phyloP scores from a whole-genome alignment of 352 stramenopile genomes.

The Phytopythium oedochilum region DNA sequence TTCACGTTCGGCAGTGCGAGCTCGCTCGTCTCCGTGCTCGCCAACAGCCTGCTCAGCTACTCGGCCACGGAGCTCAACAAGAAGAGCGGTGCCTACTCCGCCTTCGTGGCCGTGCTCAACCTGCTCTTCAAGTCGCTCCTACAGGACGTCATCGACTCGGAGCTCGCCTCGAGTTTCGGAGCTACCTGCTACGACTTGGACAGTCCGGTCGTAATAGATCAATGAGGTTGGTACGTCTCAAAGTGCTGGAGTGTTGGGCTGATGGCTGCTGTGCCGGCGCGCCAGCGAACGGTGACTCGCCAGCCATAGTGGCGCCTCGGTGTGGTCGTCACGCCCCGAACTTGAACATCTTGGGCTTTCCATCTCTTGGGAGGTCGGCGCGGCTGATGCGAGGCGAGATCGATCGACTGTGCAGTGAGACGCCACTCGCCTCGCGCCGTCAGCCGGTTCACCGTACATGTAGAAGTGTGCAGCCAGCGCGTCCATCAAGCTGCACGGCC shows the following conservation, averaged over 20 bases:
- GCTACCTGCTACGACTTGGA: slow-evolving; percentile 32
- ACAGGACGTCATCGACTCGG: slow-evolving; percentile 38
- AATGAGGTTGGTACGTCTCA: neutral
- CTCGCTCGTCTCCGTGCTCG: slow-evolving; percentile 36
- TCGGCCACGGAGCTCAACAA: slow-evolving; percentile 51
- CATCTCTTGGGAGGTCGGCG: neutral
- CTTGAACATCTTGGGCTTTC: neutral
- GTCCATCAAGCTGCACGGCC: neutral
- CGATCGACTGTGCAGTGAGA: too few relatives aligned
- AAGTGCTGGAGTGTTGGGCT: neutral
- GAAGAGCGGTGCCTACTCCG: slow-evolving; percentile 49
- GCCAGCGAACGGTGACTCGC: too few relatives aligned
- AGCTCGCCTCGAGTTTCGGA: slow-evolving; percentile 35
- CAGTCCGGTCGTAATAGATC: neutral
- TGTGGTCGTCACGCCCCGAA: neutral
- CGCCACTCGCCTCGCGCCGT: too few relatives aligned
- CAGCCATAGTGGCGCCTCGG: neutral
- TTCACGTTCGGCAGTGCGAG: slow-evolving; percentile 39
- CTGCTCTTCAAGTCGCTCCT: slow-evolving; percentile 38
- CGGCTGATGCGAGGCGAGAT: neutral
- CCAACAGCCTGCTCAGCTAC: slow-evolving; percentile 40
- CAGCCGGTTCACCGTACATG: too few relatives aligned
- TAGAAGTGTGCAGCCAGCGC: neutral
- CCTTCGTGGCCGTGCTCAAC: slow-evolving; percentile 27
- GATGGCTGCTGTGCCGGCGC: too few relatives aligned